A percentile compares a stretch with the other conserved stretches of the same genome.
Evolutionary conservation across 1,139 yeast genomes (phyloP).

Genomic region (Pichia sp.): DNA sequence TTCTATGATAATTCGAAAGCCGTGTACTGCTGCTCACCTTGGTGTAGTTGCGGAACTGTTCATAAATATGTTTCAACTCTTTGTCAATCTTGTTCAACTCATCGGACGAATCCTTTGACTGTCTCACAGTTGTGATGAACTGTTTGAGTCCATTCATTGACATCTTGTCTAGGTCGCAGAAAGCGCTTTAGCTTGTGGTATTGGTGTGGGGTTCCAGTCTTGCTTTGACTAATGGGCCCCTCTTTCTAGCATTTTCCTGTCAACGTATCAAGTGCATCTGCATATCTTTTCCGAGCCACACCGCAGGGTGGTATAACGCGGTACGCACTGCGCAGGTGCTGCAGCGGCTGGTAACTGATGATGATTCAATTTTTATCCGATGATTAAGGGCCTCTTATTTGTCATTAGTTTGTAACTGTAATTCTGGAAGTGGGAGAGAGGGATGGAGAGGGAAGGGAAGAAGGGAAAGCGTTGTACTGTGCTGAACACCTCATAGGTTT

Average conservation of each 20-base stretch:
- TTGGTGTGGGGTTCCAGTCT: no score
- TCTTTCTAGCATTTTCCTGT: neutral
- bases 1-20: slow-evolving; percentile 63
- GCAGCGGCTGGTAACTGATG: neutral
- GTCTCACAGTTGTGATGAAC: slow-evolving; percentile 82
- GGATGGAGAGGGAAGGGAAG: no score
- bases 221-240: no score
- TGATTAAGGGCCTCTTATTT: no score
- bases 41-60: slow-evolving; percentile 37
- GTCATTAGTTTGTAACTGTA: no score
- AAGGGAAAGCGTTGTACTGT: no score
- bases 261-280: no score
- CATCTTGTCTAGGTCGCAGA: neutral
- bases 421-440: no score
- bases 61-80: slow-evolving; percentile 77
- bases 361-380: neutral
- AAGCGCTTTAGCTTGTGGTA: no score
- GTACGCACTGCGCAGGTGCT: neutral
- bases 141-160: slow-evolving; percentile 57
- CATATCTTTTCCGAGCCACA: neutral
- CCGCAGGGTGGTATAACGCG: neutral
- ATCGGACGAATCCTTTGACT: slow-evolving; percentile 65
- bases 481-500: no score
- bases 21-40: neutral
- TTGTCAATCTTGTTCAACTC: slow-evolving; percentile 73